A percentile compares a stretch with the other conserved stretches of the same genome.
Evolutionary conservation across 352 stramenopile species (phyloP).

Genomic region (Phytopythium vexans): DNA sequence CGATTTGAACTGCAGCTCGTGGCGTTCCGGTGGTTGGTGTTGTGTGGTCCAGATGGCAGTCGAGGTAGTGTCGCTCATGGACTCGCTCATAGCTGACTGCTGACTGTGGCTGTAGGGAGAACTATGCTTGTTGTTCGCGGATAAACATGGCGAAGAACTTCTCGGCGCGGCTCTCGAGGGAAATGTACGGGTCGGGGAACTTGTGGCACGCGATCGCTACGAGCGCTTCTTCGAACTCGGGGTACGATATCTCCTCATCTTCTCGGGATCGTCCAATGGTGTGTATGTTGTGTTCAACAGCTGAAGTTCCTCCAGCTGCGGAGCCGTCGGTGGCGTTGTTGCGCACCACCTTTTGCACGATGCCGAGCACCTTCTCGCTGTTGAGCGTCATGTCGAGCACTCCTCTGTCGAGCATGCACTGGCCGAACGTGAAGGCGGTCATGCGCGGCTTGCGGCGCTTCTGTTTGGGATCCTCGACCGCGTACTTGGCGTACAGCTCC

Average conservation of each 20-base stretch:
- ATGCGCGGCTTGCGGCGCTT: conserved; percentile 41
- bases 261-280: conserved; percentile 15
- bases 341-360: conserved; percentile 53
- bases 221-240: conserved; percentile 68
- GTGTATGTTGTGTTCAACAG: not conserved
- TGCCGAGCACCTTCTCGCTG: conserved; percentile 49
- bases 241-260: conserved; percentile 55
- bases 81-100: not conserved
- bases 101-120: not conserved
- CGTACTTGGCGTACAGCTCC: conserved; percentile 53
- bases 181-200: conserved; percentile 74
- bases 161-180: conserved; percentile 69
- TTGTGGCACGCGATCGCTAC: conserved; percentile 73
- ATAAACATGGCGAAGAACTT: conserved; percentile 78
- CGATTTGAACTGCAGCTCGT: too few relatives aligned
- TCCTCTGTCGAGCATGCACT: conserved; percentile 59
- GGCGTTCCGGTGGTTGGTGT: too few relatives aligned
- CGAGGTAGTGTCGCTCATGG: not conserved
- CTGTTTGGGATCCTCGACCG: conserved; percentile 35
- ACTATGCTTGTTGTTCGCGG: conserved; percentile 18
- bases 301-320: not conserved
- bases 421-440: conserved; percentile 57
- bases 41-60: too few relatives aligned
- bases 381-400: conserved; percentile 62
- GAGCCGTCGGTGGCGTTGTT: conserved; percentile 6